phyloP scores from a whole-genome alignment of 1,284 basidiomycete species.

The Pascua guehoae region DNA sequence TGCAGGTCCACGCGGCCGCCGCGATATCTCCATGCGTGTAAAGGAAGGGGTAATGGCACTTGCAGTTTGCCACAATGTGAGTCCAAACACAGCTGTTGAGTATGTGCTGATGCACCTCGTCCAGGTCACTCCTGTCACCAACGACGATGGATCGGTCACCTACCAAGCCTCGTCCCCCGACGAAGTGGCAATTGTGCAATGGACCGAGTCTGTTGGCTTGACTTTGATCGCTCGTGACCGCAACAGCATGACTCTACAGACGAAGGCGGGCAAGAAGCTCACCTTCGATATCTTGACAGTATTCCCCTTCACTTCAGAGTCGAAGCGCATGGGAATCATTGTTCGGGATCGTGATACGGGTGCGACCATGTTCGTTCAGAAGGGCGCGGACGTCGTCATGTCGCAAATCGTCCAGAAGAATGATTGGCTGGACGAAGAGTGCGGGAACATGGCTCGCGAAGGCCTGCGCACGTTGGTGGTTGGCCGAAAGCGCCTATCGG shows the following conservation, averaged over 20 bases:
- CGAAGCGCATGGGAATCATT: slow-evolving; percentile 98
- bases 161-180: slow-evolving; percentile 99
- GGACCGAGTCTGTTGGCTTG: slow-evolving; percentile 92
- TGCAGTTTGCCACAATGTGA: slow-evolving; percentile 92
- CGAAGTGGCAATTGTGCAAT: slow-evolving; percentile 98
- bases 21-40: slow-evolving; percentile 94
- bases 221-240: slow-evolving; percentile 84
- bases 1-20: slow-evolving; percentile 67
- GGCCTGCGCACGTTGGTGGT: slow-evolving; percentile 92
- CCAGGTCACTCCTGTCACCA: slow-evolving; percentile 88
- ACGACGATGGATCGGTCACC: slow-evolving; percentile 88
- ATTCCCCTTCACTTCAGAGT: slow-evolving; percentile 97
- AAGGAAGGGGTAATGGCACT: slow-evolving; percentile 89
- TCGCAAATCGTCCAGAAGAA: slow-evolving; percentile 87
- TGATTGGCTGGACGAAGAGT: slow-evolving; percentile 99
- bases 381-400: slow-evolving; percentile 99
- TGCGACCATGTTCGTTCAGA: slow-evolving; percentile 87
- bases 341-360: slow-evolving; percentile 72
- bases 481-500: slow-evolving; percentile 71
- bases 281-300: slow-evolving; percentile 85
- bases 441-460: slow-evolving; percentile 96
- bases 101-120: background rate
- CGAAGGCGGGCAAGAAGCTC: slow-evolving; percentile 61
- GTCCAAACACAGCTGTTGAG: slow-evolving; percentile 27
- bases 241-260: slow-evolving; percentile 73